These are phyloP conservation scores for Penicillium angulare DNA, from an alignment of 495 filamentous ascomycete genomes.

Conservation along the genomic window DNA sequence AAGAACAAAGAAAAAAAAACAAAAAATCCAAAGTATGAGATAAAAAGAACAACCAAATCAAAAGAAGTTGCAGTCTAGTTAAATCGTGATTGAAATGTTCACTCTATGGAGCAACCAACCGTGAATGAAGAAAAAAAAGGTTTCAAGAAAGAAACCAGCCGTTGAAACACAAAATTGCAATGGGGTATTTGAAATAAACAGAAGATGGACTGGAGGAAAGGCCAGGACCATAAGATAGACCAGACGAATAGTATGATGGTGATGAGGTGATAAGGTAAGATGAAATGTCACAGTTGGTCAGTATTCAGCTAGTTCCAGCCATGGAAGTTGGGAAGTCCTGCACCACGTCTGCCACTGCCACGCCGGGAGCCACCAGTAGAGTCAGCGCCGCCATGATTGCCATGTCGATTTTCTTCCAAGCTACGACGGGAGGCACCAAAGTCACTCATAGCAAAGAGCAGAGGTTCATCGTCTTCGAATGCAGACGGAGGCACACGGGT, in stretches of 20 bases:
- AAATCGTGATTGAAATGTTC: slow-evolving; percentile 7
- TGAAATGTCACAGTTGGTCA: too few species aligned
- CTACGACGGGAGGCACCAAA: slow-evolving; percentile 69
- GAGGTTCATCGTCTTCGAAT: slow-evolving; percentile 70
- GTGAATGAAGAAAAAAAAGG: slow-evolving; percentile 1
- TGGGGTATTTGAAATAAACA: slow-evolving; percentile 4
- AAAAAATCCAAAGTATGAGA: background rate
- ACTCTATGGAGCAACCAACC: slow-evolving; percentile 24
- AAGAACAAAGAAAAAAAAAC: background rate
- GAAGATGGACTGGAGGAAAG: background rate
- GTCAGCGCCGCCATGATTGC: slow-evolving; percentile 37
- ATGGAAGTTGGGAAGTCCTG: slow-evolving; percentile 37
- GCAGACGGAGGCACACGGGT: slow-evolving; percentile 35
- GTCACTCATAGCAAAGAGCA: slow-evolving; percentile 88
- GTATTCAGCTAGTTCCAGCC: slow-evolving; percentile 31
- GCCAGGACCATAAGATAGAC: background rate
- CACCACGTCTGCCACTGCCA: slow-evolving; percentile 39
- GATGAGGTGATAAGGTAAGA: background rate
- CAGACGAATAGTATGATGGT: background rate
- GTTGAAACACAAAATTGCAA: background rate
- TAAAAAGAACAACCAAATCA: background rate
- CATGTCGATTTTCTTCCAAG: slow-evolving; percentile 64
- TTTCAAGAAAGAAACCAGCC: slow-evolving; percentile 14
- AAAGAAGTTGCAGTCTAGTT: slow-evolving; percentile 6
- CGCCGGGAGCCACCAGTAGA: slow-evolving; percentile 36